Conservation (phyloP, 1,284 basidiomycete genomes). For the Trichosporon ovoides region DNA sequence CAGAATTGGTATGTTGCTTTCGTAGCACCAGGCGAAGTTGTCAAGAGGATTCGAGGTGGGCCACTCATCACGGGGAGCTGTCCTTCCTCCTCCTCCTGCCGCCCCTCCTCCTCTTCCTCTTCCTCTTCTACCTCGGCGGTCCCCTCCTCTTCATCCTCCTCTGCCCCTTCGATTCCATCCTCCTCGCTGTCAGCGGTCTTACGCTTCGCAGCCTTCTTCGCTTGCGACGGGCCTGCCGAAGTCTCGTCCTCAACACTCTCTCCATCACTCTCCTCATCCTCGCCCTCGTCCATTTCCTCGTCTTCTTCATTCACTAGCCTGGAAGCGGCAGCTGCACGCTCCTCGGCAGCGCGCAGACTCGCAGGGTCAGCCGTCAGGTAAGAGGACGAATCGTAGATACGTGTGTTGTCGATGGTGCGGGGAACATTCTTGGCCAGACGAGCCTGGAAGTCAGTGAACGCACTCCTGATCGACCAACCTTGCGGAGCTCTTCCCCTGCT, state of each 20-base stretch:
- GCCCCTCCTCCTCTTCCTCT: constrained; percentile 25
- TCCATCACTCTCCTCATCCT: constrained; percentile 51
- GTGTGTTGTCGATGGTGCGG: constrained; percentile 85
- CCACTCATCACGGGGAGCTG: constrained; percentile 49
- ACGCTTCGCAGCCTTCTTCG: constrained; percentile 21
- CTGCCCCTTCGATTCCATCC: constrained; percentile 59
- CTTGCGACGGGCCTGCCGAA: constrained; percentile 39
- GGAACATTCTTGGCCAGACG: constrained; percentile 79
- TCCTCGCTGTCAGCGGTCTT: constrained; percentile 19
- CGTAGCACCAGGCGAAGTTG: constrained; percentile 80
- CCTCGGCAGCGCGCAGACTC: constrained; percentile 37
- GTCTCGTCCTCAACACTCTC: constrained; percentile 50
- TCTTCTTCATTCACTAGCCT: constrained; percentile 29
- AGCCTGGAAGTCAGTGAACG: constrained; percentile 55
- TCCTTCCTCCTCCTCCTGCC: constrained; percentile 16
- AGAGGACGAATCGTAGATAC: constrained; percentile 75
- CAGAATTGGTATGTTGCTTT: constrained; percentile 81
- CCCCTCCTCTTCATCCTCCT: constrained; percentile 58
- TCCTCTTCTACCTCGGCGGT: constrained; percentile 22
- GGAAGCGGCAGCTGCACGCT: constrained; percentile 37
- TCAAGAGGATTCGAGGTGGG: constrained; percentile 81
- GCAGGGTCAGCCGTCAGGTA: constrained; percentile 66
- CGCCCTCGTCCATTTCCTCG: constrained; percentile 24
- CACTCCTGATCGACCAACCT: constrained; percentile 21
- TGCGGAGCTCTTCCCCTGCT: constrained; percentile 38